Base-by-base conservation (phyloP, 2,329 filamentous ascomycete species). In the Lizonia empirigonia region DNA sequence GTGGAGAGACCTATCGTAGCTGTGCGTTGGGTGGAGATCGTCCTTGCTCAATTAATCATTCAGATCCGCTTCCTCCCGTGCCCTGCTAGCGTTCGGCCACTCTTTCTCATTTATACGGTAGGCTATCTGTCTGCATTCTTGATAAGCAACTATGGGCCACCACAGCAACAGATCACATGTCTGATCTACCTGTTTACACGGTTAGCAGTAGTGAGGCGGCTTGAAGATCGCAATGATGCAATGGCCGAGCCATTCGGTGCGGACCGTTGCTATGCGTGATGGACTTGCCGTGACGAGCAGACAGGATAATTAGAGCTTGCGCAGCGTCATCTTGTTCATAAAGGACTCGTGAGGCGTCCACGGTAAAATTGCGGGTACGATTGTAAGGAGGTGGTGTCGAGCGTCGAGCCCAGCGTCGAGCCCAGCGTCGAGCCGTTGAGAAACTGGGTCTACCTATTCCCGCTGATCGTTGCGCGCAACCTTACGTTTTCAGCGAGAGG, bases 211-310 rank as follows among this genome's bases (percentile, higher is more conserved):
- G 33, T 52, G 49, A 47, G 37, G 49, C 49, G 37, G 27, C 22
- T 29, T 32, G 49, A 27, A 23, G 49, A 52, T 52, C 49, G 13
- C 26, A 52, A 52, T 52, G 32, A 41, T 20, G 24, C 26, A 44
- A 38, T 26, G 27, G 23, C 49, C 42, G 44, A 47, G 27, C 15
- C 13, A 20, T 32, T 27, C 22, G 23, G 23, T 15, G 27, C 15
- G 34, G 20, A 41, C 40, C 18, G 8, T 8, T 20, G 15, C 30
- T 12, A 5, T 3, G 8, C 23, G 20, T 22, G 19, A 35, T 23
- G 34, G 20, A 15, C 5, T 23, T 36, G 34, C 20, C 23, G 10
- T 36, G 34, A n/a, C 4, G 10, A 36, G 19, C 10, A 23, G 15
- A 9, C 32, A 19, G 10, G 9, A 16, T 20, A 20, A 19, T 13